Conservation (phyloP, 2,329 filamentous ascomycete genomes). For the Alternaria alternata region DNA sequence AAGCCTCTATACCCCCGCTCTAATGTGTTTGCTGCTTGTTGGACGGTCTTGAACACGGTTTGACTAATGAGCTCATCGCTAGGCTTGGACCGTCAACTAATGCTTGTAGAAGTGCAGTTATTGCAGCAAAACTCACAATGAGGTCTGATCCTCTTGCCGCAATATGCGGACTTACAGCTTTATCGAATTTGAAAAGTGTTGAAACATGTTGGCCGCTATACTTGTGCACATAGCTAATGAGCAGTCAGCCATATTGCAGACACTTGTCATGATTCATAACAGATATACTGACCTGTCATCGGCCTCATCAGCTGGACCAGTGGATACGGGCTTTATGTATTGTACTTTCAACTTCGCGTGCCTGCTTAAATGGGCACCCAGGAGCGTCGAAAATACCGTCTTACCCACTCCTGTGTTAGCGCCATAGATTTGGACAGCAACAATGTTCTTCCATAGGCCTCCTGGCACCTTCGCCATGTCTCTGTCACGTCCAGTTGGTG, state of each 20-base stretch:
- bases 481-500: conserved; percentile 1
- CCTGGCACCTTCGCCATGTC: conserved; percentile 61
- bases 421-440: conserved; percentile 78
- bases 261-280: background rate
- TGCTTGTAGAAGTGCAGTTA: background rate
- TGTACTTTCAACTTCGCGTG: conserved; percentile 54
- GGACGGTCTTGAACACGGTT: conserved; percentile 23
- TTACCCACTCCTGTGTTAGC: conserved; percentile 88
- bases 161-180: conserved; percentile 80
- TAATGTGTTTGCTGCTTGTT: conserved; percentile 18
- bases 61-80: conserved; percentile 32
- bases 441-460: conserved; percentile 72
- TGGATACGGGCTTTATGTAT: conserved; percentile 85
- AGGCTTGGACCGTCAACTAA: conserved; percentile 29
- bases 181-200: conserved; percentile 74
- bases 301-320: conserved; percentile 72
- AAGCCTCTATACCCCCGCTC: conserved; percentile 21
- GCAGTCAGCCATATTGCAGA: conserved; percentile 1
- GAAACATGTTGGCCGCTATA: conserved; percentile 66
- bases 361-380: conserved; percentile 65
- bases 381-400: conserved; percentile 77
- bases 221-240: conserved; percentile 66
- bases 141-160: conserved; percentile 60
- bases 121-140: conserved; percentile 25
- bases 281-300: conserved; percentile 67